Percentiles rank a stretch among this genome's conserved stretches.
Evolutionary conservation across 2,329 filamentous ascomycete genomes (phyloP).

Genomic region (Hansfordia pulvinata): DNA sequence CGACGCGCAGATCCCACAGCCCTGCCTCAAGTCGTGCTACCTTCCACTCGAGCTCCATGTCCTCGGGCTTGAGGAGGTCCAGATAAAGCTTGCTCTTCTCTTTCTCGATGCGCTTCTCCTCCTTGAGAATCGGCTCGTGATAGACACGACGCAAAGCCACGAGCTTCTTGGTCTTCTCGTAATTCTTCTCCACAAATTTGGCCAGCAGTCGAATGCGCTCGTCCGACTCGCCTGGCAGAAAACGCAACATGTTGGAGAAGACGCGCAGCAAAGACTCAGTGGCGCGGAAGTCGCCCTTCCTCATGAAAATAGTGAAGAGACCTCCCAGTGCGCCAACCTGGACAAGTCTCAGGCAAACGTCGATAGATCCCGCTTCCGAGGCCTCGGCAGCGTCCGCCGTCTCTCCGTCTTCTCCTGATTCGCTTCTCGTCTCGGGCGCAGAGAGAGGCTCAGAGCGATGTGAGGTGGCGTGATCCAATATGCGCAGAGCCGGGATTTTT

Average conservation of each 20-base stretch:
- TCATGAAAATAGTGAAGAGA: slow-evolving; percentile 79
- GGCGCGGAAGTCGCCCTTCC: slow-evolving; percentile 51
- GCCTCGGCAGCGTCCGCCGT: too few species aligned
- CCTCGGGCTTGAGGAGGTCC: too few species aligned
- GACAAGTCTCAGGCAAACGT: slow-evolving; percentile 64
- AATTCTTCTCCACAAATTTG: slow-evolving; percentile 93
- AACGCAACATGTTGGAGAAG: slow-evolving; percentile 68
- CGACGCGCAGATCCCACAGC: slow-evolving; percentile 66
- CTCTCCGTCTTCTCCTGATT: too few species aligned
- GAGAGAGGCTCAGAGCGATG: too few species aligned
- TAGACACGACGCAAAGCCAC: slow-evolving; percentile 61
- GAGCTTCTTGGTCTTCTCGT: slow-evolving; percentile 68
- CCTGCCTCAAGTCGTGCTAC: slow-evolving; percentile 70
- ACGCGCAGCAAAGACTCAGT: slow-evolving; percentile 76
- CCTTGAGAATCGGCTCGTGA: slow-evolving; percentile 45
- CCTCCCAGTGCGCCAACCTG: slow-evolving; percentile 76
- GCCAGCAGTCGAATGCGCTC: slow-evolving; percentile 73
- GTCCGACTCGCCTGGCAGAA: slow-evolving; percentile 64
- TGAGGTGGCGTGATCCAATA: slow-evolving; percentile 75
- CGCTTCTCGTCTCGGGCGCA: too few species aligned
- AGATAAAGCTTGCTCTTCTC: too few species aligned
- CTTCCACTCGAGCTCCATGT: slow-evolving; percentile 57
- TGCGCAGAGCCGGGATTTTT: slow-evolving; percentile 61
- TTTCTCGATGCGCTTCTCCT: slow-evolving; percentile 41
- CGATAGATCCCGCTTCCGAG: too few species aligned